A percentile compares a stretch with the other conserved stretches of the same genome.
These are phyloP conservation scores for Mrakia blollopis DNA, from an alignment of 768 basidiomycete species.

Conservation along the genomic window DNA sequence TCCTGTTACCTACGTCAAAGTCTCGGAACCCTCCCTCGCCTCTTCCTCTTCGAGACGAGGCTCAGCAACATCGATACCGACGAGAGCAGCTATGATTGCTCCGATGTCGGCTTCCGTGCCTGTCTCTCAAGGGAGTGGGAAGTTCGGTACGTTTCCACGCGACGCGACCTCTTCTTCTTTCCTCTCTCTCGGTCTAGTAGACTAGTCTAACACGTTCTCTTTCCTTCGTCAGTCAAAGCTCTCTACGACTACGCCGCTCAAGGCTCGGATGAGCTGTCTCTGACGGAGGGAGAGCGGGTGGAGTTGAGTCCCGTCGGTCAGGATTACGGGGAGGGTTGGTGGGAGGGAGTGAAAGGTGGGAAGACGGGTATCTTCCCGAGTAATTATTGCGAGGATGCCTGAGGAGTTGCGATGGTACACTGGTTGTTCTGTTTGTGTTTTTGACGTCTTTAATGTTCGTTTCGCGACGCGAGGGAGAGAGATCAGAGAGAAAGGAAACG, in stretches of 20 bases:
- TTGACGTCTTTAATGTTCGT: too few relatives aligned
- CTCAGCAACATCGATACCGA: neutral
- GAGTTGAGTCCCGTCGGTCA: constrained; percentile 16
- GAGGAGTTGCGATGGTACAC: neutral
- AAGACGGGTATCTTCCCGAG: constrained; percentile 21
- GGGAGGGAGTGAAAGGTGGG: constrained; percentile 18
- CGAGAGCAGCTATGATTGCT: neutral
- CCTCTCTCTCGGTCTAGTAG: neutral
- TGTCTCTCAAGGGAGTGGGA: neutral
- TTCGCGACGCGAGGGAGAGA: too few relatives aligned
- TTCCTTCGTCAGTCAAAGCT: neutral
- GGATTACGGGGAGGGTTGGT: constrained; percentile 31
- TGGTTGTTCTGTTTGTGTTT: too few relatives aligned
- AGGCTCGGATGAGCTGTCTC: constrained; percentile 28
- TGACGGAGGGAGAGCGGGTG: constrained; percentile 21
- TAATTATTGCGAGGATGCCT: constrained; percentile 17
- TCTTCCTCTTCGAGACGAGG: neutral
- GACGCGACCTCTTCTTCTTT: neutral
- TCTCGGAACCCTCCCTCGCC: too few relatives aligned
- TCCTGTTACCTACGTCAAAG: constrained; percentile 28
- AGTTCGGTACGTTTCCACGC: constrained; percentile 18
- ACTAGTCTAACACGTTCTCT: neutral
- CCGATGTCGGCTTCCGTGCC: neutral
- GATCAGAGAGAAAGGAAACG: too few relatives aligned
- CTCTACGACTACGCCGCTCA: constrained; percentile 26